These are phyloP conservation scores for Leccinum griseonigrum DNA, from an alignment of 1,284 basidiomycete genomes.

Conservation along the genomic window DNA sequence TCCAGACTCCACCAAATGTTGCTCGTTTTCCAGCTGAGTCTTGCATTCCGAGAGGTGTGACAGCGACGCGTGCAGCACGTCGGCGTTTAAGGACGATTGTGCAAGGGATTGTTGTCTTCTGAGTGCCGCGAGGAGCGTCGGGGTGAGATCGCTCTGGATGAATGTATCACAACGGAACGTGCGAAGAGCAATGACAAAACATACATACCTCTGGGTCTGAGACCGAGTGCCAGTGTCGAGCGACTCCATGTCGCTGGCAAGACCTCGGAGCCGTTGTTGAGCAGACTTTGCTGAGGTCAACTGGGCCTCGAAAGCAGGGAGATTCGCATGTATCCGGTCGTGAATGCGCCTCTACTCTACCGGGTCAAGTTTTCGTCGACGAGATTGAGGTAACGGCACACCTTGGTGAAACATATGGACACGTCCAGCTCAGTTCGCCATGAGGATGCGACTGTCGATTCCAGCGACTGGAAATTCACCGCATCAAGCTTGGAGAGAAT, in stretches of 20 bases:
- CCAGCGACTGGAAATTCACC: constrained; percentile 53
- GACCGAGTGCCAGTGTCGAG: constrained; percentile 43
- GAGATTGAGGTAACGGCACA: constrained; percentile 27
- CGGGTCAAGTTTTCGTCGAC: constrained; percentile 4
- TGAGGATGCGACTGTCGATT: constrained; percentile 54
- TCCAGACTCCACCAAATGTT: constrained; percentile 49
- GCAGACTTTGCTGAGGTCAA: constrained; percentile 59
- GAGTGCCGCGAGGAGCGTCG: constrained; percentile 51
- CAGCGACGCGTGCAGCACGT: constrained; percentile 47
- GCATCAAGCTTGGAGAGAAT: constrained; percentile 69
- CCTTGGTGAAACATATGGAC: constrained; percentile 66
- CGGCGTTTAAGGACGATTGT: constrained; percentile 56
- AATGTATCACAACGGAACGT: constrained; percentile 8
- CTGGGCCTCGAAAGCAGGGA: constrained; percentile 63
- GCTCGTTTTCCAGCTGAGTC: constrained; percentile 42
- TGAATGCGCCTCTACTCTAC: constrained; percentile 55
- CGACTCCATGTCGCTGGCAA: constrained; percentile 52
- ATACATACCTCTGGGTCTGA: constrained; percentile 54
- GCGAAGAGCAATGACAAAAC: not conserved
- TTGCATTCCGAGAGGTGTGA: constrained; percentile 53
- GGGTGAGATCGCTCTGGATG: constrained; percentile 62
- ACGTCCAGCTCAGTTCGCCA: constrained; percentile 72
- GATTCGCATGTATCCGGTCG: constrained; percentile 62
- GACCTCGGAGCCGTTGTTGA: constrained; percentile 52
- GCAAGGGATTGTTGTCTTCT: constrained; percentile 56